Evolutionary conservation across 352 stramenopile species (phyloP).

Genomic region (Globisporangium ultimum): DNA sequence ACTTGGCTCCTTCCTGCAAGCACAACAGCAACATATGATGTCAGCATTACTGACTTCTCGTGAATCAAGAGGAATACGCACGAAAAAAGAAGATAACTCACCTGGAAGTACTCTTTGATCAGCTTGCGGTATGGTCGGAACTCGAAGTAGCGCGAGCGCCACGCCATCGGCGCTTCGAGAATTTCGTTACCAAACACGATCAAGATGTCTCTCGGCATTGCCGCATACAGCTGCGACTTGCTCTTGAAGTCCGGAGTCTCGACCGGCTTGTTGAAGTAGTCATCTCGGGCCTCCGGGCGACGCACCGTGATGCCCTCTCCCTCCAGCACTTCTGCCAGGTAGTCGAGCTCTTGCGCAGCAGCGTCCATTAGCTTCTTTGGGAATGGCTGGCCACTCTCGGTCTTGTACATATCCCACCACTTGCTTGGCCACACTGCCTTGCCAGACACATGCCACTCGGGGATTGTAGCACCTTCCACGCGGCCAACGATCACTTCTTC

Average conservation of each 20-base stretch:
- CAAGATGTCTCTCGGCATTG: conserved; percentile 87
- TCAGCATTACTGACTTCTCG: conserved; percentile 2
- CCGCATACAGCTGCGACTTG: conserved; percentile 82
- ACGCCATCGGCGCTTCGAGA: conserved; percentile 87
- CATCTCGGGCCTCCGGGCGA: conserved; percentile 56
- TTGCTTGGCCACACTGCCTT: conserved; percentile 89
- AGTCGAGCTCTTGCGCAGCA: conserved; percentile 81
- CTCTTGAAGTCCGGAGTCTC: conserved; percentile 85
- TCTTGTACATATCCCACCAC: conserved; percentile 92
- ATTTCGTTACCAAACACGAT: conserved; percentile 91
- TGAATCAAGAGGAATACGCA: not conserved
- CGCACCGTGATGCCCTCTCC: conserved; percentile 83
- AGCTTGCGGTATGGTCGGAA: conserved; percentile 86
- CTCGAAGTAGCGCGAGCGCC: conserved; percentile 89
- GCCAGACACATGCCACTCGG: conserved; percentile 88
- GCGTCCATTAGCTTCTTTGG: conserved; percentile 70
- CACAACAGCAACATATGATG: conserved; percentile 1
- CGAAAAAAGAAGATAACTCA: conserved; percentile 12
- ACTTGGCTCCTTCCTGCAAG: conserved; percentile 74
- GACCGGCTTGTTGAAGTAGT: conserved; percentile 74
- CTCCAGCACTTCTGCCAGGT: conserved; percentile 81
- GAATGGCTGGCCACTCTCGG: conserved; percentile 72
- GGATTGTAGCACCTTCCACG: conserved; percentile 86
- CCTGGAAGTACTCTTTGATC: conserved; percentile 90
- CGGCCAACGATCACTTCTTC: conserved; percentile 90